Evolutionary conservation across 1,139 yeast genomes (phyloP), one percentile per base, ranked within the genome.

Genomic region (Tardiomyces blankii): DNA sequence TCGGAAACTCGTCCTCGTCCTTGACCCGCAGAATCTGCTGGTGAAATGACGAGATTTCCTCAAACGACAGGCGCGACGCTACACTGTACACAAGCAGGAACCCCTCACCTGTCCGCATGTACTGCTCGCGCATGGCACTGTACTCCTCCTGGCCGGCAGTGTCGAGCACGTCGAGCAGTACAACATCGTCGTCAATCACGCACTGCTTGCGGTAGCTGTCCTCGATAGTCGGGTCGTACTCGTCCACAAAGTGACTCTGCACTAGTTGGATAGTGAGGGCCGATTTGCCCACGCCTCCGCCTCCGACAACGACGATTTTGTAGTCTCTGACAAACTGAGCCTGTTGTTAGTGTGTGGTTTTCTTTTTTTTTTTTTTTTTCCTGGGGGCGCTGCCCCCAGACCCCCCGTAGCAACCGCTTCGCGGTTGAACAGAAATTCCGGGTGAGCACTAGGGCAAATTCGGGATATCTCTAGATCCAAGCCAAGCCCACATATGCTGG

Each of bases 111-210:
- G 94, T 85, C 52, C 95, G 75, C 80, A 89, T 89, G 66, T 89
- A 67, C 45, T 66, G 89, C 66, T 89, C 96, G 60, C 96, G 74
- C 91, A 89, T 82, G 30, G 96, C 95, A 48, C 88, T 79, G 65
- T 87, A 89, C 66, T 88, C 96, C 67, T 88, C 96, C 70, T 87
- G 96, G 39, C 96, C 96, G n/a, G 96, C 96, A 41, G 96, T 89
- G 65, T 89, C 96, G 61, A 89, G 74, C 45, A 89, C 86, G 65
- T 89, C 96, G 54, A 88, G 72, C 56, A 86, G 89, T 60, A 95
- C 86, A 5, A 89, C 84, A 57, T 93, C 78, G 41, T 89, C 94
- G 65, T 88, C 96, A 44, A 88, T 82, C 59, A 86, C 94, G 49
- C 87, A 82, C 56, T 86, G 94, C 57, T 88, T 88, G 48, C 95